phyloP scores from a whole-genome alignment of 257 asterid species.

The Solanum infundibuliforme region DNA sequence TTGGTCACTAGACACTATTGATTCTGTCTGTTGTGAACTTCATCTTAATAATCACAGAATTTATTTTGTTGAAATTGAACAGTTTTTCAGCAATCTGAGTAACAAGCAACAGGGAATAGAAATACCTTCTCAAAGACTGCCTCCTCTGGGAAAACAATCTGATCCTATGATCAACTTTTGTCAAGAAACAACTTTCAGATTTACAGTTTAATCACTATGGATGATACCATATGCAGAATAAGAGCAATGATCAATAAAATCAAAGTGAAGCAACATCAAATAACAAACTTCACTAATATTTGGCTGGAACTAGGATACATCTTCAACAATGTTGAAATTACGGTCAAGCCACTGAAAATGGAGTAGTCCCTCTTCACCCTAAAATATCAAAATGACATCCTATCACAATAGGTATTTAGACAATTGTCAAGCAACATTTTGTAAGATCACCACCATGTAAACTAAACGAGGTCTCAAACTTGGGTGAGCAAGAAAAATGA shows the following conservation, averaged over 20 bases:
- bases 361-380: slow-evolving; percentile 85
- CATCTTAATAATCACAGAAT: background rate
- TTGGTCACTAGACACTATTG: background rate
- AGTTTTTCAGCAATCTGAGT: background rate
- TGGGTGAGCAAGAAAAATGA: background rate
- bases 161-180: slow-evolving; percentile 52
- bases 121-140: slow-evolving; percentile 81
- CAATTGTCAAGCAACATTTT: background rate
- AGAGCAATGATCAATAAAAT: background rate
- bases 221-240: background rate
- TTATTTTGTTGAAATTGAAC: background rate
- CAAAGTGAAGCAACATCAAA: background rate
- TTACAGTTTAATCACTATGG: background rate
- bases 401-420: background rate
- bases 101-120: background rate
- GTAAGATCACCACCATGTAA: background rate
- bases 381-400: slow-evolving; percentile 4
- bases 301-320: slow-evolving; percentile 51
- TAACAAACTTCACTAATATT: background rate
- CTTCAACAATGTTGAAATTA: slow-evolving; percentile 53
- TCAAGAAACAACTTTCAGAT: slow-evolving; percentile 35
- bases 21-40: background rate
- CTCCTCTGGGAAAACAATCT: slow-evolving; percentile 84
- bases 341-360: slow-evolving; percentile 95
- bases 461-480: background rate